Evolutionary conservation across 139 green algal species (phyloP).

Genomic region (Haematococcus sp.): DNA sequence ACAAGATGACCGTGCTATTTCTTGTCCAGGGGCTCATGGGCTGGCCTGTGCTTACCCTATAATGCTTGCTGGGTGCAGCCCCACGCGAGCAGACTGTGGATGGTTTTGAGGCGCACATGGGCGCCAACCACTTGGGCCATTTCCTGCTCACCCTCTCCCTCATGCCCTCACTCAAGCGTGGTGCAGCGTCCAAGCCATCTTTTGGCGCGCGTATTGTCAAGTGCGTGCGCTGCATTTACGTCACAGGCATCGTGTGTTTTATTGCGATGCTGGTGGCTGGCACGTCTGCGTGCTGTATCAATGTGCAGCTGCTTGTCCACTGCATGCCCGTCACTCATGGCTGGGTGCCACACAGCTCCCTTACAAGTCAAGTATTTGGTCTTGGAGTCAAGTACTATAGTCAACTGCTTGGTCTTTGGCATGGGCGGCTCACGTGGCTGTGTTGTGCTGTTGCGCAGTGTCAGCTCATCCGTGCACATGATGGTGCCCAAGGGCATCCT

Average conservation of each 20-base stretch:
- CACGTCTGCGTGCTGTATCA: no score
- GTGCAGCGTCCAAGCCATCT: neutral
- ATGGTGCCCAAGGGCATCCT: slow-evolving; percentile 34
- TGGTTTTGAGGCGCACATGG: slow-evolving; percentile 80
- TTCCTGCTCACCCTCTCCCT: slow-evolving; percentile 78
- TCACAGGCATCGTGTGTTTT: no score
- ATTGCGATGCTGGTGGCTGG: no score
- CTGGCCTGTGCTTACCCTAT: neutral
- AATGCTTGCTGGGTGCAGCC: slow-evolving; percentile 28
- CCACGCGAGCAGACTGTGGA: slow-evolving; percentile 50
- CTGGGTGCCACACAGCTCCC: no score
- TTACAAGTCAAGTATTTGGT: no score
- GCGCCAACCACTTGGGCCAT: slow-evolving; percentile 78
- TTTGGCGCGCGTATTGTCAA: slow-evolving; percentile 10
- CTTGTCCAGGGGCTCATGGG: no score
- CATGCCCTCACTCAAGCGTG: slow-evolving; percentile 54
- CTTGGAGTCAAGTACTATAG: no score
- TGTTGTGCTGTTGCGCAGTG: neutral
- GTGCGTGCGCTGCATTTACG: neutral
- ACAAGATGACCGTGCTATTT: no score
- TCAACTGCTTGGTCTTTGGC: no score
- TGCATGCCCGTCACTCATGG: no score
- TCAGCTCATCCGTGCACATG: slow-evolving; percentile 19
- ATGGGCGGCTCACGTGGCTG: no score
- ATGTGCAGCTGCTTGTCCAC: no score